These are phyloP conservation scores for Candida sonorensis DNA, from an alignment of 805 yeast genomes.

Conservation along the genomic window DNA sequence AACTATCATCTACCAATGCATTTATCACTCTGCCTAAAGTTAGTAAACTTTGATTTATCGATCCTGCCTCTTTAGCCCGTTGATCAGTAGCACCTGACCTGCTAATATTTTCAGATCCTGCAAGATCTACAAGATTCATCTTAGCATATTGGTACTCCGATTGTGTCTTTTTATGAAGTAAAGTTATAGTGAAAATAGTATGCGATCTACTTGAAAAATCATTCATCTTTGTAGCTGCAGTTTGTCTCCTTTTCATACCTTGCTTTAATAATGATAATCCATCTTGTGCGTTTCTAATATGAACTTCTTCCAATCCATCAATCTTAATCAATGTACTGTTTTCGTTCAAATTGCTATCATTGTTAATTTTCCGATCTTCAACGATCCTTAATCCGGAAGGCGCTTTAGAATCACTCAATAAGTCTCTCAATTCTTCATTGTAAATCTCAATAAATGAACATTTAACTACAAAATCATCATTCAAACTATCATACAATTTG, in stretches of 20 bases:
- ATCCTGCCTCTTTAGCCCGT: slow-evolving; percentile 90
- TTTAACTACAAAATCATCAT: slow-evolving; percentile 35
- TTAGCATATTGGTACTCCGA: slow-evolving; percentile 26
- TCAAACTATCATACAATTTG: slow-evolving; percentile 29
- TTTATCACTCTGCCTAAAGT: slow-evolving; percentile 88
- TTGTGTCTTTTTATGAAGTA: slow-evolving; percentile 37
- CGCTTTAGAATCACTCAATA: slow-evolving; percentile 31
- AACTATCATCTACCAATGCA: slow-evolving; percentile 51
- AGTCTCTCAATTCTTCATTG: slow-evolving; percentile 36
- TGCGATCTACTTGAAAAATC: slow-evolving; percentile 72
- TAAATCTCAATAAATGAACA: slow-evolving; percentile 51
- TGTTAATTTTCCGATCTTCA: slow-evolving; percentile 23
- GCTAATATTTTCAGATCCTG: slow-evolving; percentile 88
- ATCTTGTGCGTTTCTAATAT: slow-evolving; percentile 44
- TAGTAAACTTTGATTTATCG: slow-evolving; percentile 80
- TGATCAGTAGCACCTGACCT: slow-evolving; percentile 83
- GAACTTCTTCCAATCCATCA: slow-evolving; percentile 59
- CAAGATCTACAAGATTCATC: slow-evolving; percentile 78
- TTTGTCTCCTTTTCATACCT: slow-evolving; percentile 55
- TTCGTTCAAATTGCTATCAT: slow-evolving; percentile 8
- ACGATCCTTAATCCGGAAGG: slow-evolving; percentile 31
- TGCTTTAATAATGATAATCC: slow-evolving; percentile 49
- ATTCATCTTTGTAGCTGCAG: slow-evolving; percentile 69
- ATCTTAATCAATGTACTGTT: too few relatives aligned
- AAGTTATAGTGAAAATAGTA: slow-evolving; percentile 61